Percentiles rank a stretch among this genome's conserved stretches.
These are phyloP conservation scores for Xylaria sp. DNA, from an alignment of 495 filamentous ascomycete species.

Conservation along the genomic window DNA sequence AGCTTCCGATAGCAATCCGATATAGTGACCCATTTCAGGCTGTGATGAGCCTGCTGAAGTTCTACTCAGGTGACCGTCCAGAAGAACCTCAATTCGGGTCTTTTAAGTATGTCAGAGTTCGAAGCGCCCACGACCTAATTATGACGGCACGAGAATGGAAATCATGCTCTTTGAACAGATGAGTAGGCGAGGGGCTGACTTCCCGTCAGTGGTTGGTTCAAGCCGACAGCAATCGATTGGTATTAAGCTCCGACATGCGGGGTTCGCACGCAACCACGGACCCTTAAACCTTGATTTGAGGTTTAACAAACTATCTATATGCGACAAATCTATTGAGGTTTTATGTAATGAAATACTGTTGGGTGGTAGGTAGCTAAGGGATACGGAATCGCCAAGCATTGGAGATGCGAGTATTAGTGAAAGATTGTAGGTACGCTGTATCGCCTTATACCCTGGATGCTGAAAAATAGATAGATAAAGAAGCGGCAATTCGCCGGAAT, in stretches of 20 bases:
- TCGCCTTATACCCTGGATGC: neutral
- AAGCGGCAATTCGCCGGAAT: neutral
- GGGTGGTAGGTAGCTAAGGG: too few species aligned
- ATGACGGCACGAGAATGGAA: neutral
- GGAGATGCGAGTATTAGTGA: too few species aligned
- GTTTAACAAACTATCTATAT: conserved; percentile 9
- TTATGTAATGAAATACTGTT: conserved; percentile 8
- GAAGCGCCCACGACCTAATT: neutral
- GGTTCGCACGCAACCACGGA: neutral
- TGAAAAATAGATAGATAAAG: neutral
- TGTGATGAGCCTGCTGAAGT: neutral
- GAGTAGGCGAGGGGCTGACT: neutral
- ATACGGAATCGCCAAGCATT: too few species aligned
- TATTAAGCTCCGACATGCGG: conserved; percentile 9
- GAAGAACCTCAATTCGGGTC: neutral
- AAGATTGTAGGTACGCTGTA: neutral
- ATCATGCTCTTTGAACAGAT: neutral
- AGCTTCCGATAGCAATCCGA: neutral
- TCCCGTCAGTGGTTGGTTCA: neutral
- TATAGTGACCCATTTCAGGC: conserved; percentile 10
- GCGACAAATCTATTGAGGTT: neutral
- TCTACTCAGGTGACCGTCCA: neutral
- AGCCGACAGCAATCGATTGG: conserved; percentile 2
- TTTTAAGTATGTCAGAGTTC: neutral
- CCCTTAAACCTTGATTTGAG: conserved; percentile 11